These are phyloP conservation scores for Wickerhamomyces sp. DNA, from an alignment of 1,139 yeast species.

Conservation along the genomic window DNA sequence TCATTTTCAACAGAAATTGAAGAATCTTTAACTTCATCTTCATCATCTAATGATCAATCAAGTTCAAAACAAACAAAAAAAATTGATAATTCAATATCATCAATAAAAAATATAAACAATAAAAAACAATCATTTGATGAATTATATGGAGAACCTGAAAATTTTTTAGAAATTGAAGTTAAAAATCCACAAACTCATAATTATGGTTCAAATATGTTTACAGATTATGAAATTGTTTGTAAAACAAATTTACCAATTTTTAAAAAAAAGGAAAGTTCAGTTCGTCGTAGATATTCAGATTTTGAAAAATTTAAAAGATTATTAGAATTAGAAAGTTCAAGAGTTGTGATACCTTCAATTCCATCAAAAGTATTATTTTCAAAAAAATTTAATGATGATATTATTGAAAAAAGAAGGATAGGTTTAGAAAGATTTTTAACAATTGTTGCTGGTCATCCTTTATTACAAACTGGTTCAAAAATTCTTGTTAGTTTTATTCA, in stretches of 20 bases:
- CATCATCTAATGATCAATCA: too few species aligned
- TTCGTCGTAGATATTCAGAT: slow-evolving; percentile 85
- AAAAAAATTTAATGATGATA: slow-evolving; percentile 74
- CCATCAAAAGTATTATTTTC: slow-evolving; percentile 71
- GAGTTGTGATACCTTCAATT: slow-evolving; percentile 79
- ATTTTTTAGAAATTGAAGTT: slow-evolving; percentile 87
- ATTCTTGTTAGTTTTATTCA: slow-evolving; percentile 82
- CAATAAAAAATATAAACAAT: slow-evolving; percentile 3
- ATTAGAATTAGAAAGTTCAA: slow-evolving; percentile 66
- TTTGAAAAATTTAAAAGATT: slow-evolving; percentile 77
- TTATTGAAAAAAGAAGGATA: slow-evolving; percentile 76
- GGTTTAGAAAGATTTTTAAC: slow-evolving; percentile 80
- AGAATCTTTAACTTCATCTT: slow-evolving; percentile 11
- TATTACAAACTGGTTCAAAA: slow-evolving; percentile 85
- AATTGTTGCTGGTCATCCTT: slow-evolving; percentile 88
- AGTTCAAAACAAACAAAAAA: not conserved
- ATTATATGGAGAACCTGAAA: slow-evolving; percentile 91
- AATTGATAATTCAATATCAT: not conserved
- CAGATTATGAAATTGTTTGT: slow-evolving; percentile 90
- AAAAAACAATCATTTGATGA: slow-evolving; percentile 64
- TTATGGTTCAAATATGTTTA: slow-evolving; percentile 60
- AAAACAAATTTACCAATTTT: slow-evolving; percentile 87
- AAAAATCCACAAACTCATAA: slow-evolving; percentile 78
- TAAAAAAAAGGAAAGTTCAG: slow-evolving; percentile 57
- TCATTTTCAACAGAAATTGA: slow-evolving; percentile 23